Evolutionary conservation across 768 basidiomycete genomes (phyloP).

Genomic region (Hygrophorus russula): DNA sequence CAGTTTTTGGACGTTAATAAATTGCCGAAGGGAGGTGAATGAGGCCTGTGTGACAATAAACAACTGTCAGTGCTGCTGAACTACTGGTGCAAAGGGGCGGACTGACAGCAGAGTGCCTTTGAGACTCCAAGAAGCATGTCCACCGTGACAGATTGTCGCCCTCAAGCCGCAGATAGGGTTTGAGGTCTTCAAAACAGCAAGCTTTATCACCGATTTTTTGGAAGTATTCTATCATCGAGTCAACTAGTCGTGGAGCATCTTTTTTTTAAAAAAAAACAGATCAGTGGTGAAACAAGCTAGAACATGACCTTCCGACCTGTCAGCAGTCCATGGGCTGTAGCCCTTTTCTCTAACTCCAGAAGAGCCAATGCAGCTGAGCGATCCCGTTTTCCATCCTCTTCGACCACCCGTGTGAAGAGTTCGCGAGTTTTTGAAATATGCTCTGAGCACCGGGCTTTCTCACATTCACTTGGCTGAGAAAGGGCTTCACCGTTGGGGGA

Average conservation of each 20-base stretch:
- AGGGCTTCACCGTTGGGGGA: constrained; percentile 11
- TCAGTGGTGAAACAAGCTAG: not conserved
- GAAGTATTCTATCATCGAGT: constrained; percentile 58
- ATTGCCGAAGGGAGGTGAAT: constrained; percentile 42
- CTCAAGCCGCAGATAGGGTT: constrained; percentile 47
- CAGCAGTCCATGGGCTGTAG: constrained; percentile 34
- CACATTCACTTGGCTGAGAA: constrained; percentile 20
- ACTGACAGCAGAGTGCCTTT: constrained; percentile 39
- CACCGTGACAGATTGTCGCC: constrained; percentile 37
- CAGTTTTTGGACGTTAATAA: constrained; percentile 70
- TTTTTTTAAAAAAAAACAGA: not conserved
- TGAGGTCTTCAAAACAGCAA: constrained; percentile 82
- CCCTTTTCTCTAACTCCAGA: constrained; percentile 64
- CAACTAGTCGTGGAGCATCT: constrained; percentile 36
- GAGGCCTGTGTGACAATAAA: constrained; percentile 27
- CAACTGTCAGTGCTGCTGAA: not conserved
- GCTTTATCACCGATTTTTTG: constrained; percentile 65
- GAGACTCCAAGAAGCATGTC: constrained; percentile 39
- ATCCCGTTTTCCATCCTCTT: constrained; percentile 59
- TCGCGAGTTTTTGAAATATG: constrained; percentile 32
- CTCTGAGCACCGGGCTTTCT: constrained; percentile 25
- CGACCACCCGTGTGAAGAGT: constrained; percentile 45
- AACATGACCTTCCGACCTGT: constrained; percentile 23
- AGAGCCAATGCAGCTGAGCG: constrained; percentile 65
- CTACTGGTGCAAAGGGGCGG: constrained; percentile 1